phyloP scores from a whole-genome alignment of 441 rosid species.

The Breynia disticha region DNA sequence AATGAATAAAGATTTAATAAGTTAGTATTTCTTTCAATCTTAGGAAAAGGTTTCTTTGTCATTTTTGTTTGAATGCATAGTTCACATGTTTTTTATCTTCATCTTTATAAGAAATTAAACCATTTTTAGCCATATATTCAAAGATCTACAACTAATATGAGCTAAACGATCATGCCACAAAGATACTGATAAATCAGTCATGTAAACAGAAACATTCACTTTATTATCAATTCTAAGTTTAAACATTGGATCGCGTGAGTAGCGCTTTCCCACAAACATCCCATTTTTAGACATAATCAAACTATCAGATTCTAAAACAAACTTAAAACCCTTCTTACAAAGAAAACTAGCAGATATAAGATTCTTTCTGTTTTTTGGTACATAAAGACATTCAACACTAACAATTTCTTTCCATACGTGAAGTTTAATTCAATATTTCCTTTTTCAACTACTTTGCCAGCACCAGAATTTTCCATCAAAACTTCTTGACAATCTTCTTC shows the following conservation, averaged over 20 bases:
- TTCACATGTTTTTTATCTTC: background rate
- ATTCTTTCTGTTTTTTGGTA: background rate
- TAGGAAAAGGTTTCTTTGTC: background rate
- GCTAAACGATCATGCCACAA: background rate
- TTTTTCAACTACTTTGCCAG: background rate
- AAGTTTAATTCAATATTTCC: background rate
- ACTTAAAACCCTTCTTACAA: background rate
- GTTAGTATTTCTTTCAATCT: background rate
- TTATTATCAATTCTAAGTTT: conserved; percentile 2
- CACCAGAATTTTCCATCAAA: background rate
- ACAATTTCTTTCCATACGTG: conserved; percentile 2
- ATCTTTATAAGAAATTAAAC: background rate
- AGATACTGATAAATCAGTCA: background rate
- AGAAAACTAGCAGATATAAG: background rate
- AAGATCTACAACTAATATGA: background rate
- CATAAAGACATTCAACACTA: background rate
- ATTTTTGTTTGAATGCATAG: background rate
- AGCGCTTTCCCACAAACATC: background rate
- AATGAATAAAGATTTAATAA: background rate
- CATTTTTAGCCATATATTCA: conserved; percentile 1
- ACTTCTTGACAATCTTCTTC: background rate
- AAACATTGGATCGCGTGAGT: background rate
- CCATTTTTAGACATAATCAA: background rate
- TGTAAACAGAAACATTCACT: background rate
- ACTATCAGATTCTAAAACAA: background rate